Conservation (phyloP, 345 rosid genomes). For the Pugionium cornutum region DNA sequence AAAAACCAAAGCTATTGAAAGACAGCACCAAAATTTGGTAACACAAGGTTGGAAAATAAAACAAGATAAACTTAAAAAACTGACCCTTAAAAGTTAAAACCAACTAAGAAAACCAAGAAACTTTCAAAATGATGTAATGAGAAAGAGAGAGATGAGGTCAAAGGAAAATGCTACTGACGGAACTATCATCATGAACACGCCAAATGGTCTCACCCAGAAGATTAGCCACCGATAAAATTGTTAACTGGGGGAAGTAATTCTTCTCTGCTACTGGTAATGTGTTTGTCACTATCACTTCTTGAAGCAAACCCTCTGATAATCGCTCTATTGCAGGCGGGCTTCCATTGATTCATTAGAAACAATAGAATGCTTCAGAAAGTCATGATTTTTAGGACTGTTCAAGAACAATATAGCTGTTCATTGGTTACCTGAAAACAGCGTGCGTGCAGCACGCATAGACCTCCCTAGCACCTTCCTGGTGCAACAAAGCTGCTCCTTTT, state of each 20-base stretch:
- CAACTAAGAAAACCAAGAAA: constrained; percentile 19
- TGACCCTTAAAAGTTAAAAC: background rate
- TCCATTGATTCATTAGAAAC: constrained; percentile 17
- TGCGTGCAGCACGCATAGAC: constrained; percentile 96
- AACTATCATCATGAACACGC: constrained; percentile 88
- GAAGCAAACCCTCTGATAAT: constrained; percentile 73
- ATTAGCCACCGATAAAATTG: constrained; percentile 76
- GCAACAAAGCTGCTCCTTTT: constrained; percentile 92
- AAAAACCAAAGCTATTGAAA: constrained; percentile 11
- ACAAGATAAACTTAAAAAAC: background rate
- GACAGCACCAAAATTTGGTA: constrained; percentile 16
- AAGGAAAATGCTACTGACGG: constrained; percentile 69
- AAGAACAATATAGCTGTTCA: background rate
- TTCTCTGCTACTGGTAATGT: constrained; percentile 68
- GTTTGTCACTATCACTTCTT: constrained; percentile 79
- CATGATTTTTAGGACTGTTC: background rate
- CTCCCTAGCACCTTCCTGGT: constrained; percentile 96
- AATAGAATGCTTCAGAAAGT: constrained; percentile 10
- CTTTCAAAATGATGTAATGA: constrained; percentile 12
- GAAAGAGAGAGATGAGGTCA: constrained; percentile 31
- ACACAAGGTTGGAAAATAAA: constrained; percentile 18
- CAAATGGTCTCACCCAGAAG: constrained; percentile 82
- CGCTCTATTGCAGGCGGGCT: constrained; percentile 85
- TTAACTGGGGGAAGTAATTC: constrained; percentile 79
- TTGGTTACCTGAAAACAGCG: constrained; percentile 86